Conservation (phyloP, 208 protist genomes). For the Acanthamoeba triangularis region DNA sequence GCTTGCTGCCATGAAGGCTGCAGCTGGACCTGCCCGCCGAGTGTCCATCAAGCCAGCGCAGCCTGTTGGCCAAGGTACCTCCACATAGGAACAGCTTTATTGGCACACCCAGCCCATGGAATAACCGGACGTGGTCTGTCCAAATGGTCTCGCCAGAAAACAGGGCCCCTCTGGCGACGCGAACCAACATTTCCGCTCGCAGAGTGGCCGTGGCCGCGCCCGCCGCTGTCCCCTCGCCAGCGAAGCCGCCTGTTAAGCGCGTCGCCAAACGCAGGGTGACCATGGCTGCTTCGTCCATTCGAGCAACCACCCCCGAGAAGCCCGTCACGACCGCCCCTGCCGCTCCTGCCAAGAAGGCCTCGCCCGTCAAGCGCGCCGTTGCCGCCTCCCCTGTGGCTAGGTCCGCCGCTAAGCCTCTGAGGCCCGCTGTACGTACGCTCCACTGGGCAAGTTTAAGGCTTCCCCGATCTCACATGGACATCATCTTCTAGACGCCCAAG, state of each 20-base stretch:
- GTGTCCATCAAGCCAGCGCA: not conserved
- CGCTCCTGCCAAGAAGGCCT: not conserved
- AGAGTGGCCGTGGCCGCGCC: not conserved
- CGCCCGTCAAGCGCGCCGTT: not conserved
- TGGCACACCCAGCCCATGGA: not conserved
- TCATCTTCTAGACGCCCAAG: not conserved
- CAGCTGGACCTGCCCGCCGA: not conserved
- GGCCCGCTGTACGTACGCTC: not conserved
- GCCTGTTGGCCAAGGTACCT: not conserved
- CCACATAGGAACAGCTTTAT: not conserved
- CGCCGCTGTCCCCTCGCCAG: not conserved
- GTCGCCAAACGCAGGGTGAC: constrained; percentile 2
- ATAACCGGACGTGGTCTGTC: no score
- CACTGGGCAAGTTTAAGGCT: not conserved
- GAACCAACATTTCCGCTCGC: not conserved
- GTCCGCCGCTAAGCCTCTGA: not conserved
- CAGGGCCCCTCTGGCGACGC: constrained; percentile 14
- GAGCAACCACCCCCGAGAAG: constrained; percentile 11
- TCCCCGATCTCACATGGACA: not conserved
- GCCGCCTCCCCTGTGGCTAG: not conserved
- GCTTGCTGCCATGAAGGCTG: not conserved
- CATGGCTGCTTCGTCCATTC: not conserved
- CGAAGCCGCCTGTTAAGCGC: not conserved
- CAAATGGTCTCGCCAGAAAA: not conserved
- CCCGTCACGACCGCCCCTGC: not conserved